Evolutionary conservation across 2,329 filamentous ascomycete genomes (phyloP), one percentile per base, ranked within the genome.

Genomic region (Teratosphaeria zuluensis): DNA sequence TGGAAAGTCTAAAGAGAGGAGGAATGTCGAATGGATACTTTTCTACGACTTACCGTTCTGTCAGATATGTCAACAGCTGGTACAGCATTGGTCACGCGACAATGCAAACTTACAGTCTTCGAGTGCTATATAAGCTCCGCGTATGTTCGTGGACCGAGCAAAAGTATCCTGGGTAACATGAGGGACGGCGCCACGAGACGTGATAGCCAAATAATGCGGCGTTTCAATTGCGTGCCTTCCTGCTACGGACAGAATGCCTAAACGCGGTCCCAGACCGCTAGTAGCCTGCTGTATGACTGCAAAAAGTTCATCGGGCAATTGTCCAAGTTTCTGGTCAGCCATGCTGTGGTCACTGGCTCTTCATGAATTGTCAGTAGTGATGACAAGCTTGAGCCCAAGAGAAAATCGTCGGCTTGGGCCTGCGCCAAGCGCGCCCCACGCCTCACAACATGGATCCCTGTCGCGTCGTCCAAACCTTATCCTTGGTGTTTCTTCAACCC

Each of bases 91-190:
- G n/a, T 19, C 24, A 56, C 30, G 33, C 30, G 53, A 73, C n/a
- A n/a, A n/a, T 6, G 19, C 21, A 19, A n/a, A 48, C 88, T 74
- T 80, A 96, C 94, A 97, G 74, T 99, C 94, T 78, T 99, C 94
- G 31, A 97, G 77, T 0, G 88, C 89, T 68, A 94, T 78, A 70
- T 95, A 95, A 2, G 89, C 80, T 30, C 88, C 88, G 31, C 78
- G 77, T 60, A 95, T 78, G 4, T 81, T 72, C 0, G 86, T 85
- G 67, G 87, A 79, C 58, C 84, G 85, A 48, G 75, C 72, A 64
- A 94, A 78, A 61, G 88, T 88, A 77, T 99, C 94, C 46, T 91
- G 92, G 2, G 92, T 89, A 63, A 99, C 76, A 75, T 99, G 94
- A 56, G 94, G 91, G 38, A 97, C 78, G 1, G 83, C 84, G 24